phyloP scores from a whole-genome alignment of 1,284 basidiomycete genomes.

The Afroboletus lepidellus region DNA sequence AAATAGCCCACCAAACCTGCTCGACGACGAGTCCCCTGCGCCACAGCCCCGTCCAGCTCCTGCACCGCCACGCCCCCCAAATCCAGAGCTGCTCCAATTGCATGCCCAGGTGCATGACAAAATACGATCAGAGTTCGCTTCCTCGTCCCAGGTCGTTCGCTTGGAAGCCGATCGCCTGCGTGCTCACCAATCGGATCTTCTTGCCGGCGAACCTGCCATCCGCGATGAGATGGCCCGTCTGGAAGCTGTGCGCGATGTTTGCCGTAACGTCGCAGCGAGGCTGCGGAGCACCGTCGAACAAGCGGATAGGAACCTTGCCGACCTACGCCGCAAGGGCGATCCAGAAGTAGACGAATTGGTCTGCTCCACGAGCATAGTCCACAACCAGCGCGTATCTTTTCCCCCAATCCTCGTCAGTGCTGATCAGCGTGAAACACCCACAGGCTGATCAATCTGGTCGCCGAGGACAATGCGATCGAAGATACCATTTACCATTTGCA shows the following conservation, averaged over 20 bases:
- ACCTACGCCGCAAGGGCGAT: slow-evolving; percentile 72
- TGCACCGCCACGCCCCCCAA: slow-evolving; percentile 82
- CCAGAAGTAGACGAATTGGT: slow-evolving; percentile 91
- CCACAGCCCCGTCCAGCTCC: slow-evolving; percentile 33
- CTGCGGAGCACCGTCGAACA: slow-evolving; percentile 60
- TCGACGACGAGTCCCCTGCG: slow-evolving; percentile 48
- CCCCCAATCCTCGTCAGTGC: slow-evolving; percentile 3
- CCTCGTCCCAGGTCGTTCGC: slow-evolving; percentile 63
- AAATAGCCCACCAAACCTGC: slow-evolving; percentile 42
- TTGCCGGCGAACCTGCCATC: slow-evolving; percentile 88
- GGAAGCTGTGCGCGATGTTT: slow-evolving; percentile 92
- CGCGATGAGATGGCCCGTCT: slow-evolving; percentile 95
- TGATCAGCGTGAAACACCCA: slow-evolving; percentile 12
- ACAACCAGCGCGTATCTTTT: slow-evolving; percentile 79
- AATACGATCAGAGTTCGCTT: slow-evolving; percentile 66
- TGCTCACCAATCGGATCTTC: slow-evolving; percentile 80
- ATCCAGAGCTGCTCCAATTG: slow-evolving; percentile 83
- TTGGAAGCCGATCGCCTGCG: slow-evolving; percentile 75
- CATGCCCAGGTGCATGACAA: slow-evolving; percentile 80
- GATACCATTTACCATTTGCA: slow-evolving; percentile 98
- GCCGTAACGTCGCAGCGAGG: slow-evolving; percentile 71
- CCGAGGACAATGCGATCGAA: slow-evolving; percentile 98
- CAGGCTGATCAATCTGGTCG: slow-evolving; percentile 91
- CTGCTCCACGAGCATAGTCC: slow-evolving; percentile 91
- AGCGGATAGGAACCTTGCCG: slow-evolving; percentile 67